phyloP scores from a whole-genome alignment of 1,284 basidiomycete species.

The Ustilago hordei region DNA sequence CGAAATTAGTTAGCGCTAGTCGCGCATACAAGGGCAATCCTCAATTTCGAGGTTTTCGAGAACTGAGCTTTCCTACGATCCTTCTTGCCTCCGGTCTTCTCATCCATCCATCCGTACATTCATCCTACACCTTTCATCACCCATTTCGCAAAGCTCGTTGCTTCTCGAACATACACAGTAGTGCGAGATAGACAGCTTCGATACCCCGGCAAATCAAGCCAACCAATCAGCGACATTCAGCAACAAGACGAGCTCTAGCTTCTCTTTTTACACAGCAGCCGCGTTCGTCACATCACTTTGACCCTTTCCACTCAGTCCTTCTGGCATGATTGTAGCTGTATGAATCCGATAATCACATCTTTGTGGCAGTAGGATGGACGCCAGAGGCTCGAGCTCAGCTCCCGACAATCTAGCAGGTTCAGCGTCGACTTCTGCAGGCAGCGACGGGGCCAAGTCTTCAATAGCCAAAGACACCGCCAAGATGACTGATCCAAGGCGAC shows the following conservation, averaged over 20 bases:
- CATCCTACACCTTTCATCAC: slow-evolving; percentile 6
- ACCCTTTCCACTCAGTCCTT: neutral
- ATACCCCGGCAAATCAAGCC: neutral
- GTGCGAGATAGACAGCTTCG: slow-evolving; percentile 6
- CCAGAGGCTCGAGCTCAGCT: slow-evolving; percentile 6
- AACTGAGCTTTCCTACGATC: slow-evolving; percentile 1
- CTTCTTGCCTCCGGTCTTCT: slow-evolving; percentile 2
- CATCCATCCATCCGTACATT: slow-evolving; percentile 17
- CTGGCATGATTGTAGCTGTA: slow-evolving; percentile 1
- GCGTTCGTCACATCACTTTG: neutral
- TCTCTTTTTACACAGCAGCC: neutral
- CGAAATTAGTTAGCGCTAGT: slow-evolving; percentile 20
- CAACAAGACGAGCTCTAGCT: neutral
- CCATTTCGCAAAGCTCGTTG: neutral
- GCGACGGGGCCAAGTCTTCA: slow-evolving; percentile 4
- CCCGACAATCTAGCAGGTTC: neutral
- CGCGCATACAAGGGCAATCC: slow-evolving; percentile 22
- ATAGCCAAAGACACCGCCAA: slow-evolving; percentile 6
- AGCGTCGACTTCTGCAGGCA: neutral
- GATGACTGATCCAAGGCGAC: slow-evolving; percentile 8
- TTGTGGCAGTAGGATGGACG: slow-evolving; percentile 13
- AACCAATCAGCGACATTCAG: neutral
- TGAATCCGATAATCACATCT: neutral
- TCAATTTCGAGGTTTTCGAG: slow-evolving; percentile 34
- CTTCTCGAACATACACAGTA: neutral